phyloP scores from a whole-genome alignment of 2,329 filamentous ascomycete genomes.

The Sclerotinia nivalis region DNA sequence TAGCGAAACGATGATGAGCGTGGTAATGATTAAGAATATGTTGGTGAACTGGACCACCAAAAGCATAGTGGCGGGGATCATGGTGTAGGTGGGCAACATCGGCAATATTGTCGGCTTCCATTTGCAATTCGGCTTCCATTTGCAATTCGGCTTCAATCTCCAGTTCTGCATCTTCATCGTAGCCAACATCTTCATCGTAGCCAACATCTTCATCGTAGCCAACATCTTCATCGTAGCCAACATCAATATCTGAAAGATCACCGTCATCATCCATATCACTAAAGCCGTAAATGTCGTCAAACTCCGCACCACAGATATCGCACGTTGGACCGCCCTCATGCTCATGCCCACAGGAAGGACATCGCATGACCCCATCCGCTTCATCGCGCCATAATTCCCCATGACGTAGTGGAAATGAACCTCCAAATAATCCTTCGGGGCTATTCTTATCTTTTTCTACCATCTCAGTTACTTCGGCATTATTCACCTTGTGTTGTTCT shows the following conservation, averaged over 20 bases:
- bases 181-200: constrained; percentile 41
- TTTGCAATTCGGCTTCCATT: background rate
- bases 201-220: constrained; percentile 41
- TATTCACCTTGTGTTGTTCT: constrained; percentile 58
- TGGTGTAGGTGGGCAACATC: background rate
- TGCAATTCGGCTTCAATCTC: constrained; percentile 25
- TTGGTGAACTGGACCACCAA: constrained; percentile 2
- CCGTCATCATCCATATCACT: constrained; percentile 20
- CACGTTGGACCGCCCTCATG: constrained; percentile 59
- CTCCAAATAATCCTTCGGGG: constrained; percentile 62
- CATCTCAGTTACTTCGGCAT: constrained; percentile 58
- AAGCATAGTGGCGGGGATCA: constrained; percentile 10
- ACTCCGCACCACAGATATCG: constrained; percentile 48
- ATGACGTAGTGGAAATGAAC: constrained; percentile 42
- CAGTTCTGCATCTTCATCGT: constrained; percentile 32
- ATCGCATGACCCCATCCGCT: constrained; percentile 62
- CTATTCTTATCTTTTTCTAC: constrained; percentile 60
- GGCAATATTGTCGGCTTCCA: background rate
- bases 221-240: constrained; percentile 39
- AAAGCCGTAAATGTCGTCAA: constrained; percentile 35
- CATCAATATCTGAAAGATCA: constrained; percentile 29
- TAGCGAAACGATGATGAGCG: constrained; percentile 13
- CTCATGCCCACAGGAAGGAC: constrained; percentile 63
- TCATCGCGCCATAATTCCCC: constrained; percentile 49
- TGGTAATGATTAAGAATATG: constrained; percentile 21